Conservation (phyloP, 148 eudicot genomes). For the Polygonum maritimum region DNA sequence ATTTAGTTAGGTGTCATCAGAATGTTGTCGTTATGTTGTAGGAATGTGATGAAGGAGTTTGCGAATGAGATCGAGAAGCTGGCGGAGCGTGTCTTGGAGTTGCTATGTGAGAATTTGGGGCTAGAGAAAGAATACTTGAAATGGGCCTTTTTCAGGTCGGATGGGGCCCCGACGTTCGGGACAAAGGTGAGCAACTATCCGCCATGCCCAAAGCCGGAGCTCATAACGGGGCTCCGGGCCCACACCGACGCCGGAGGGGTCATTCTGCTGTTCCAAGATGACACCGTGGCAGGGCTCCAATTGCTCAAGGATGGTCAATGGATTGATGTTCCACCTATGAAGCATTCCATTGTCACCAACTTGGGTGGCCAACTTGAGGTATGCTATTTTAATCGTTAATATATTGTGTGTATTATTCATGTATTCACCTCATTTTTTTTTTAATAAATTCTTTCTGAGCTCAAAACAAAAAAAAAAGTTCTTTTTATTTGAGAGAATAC, state of each 20-base stretch:
- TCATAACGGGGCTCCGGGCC: slow-evolving; percentile 84
- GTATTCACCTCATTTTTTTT: neutral
- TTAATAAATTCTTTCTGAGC: neutral
- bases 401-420: neutral
- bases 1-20: neutral
- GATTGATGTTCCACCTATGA: slow-evolving; percentile 88
- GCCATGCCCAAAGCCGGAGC: slow-evolving; percentile 80
- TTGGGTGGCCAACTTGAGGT: slow-evolving; percentile 95
- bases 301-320: slow-evolving; percentile 78
- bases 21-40: slow-evolving; percentile 16
- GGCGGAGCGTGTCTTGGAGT: slow-evolving; percentile 60
- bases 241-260: slow-evolving; percentile 97
- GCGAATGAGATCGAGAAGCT: slow-evolving; percentile 56
- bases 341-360: slow-evolving; percentile 84
- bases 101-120: slow-evolving; percentile 85
- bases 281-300: slow-evolving; percentile 79
- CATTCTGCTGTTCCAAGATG: slow-evolving; percentile 81
- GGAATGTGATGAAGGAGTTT: slow-evolving; percentile 77
- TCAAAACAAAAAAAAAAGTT: too few relatives aligned
- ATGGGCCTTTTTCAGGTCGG: slow-evolving; percentile 61
- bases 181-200: slow-evolving; percentile 95
- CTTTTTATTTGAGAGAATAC: neutral
- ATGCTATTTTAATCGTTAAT: neutral
- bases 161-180: slow-evolving; percentile 71
- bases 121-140: slow-evolving; percentile 75